Evolutionary conservation across 2,329 filamentous ascomycete species (phyloP), one percentile per base, ranked within the genome.

Genomic region (Dothistroma septosporum): DNA sequence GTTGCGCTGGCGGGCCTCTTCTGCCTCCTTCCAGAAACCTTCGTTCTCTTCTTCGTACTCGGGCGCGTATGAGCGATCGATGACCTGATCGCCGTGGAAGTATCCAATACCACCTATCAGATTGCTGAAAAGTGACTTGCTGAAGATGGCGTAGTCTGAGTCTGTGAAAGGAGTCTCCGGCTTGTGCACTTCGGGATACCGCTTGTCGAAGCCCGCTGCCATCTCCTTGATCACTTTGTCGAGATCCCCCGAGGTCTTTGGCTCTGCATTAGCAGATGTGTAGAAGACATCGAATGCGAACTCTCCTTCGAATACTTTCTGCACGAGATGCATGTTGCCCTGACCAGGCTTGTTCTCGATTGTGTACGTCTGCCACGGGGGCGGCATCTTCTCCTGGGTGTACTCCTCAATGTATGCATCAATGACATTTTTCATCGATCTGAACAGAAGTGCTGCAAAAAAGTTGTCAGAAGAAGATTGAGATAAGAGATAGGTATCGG

Each of bases 21-120:
- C 92, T 19, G 94, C 86, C 67, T 95, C 92, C 72, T 94, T 88
- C 92, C 93, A 97, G 77, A 97, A 97, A 0, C 90, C 89, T 76
- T 97, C 94, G 61, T 91, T 90, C 66, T 95, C 91, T 77, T 99
- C 94, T 11, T 96, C 91, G 68, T 97, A 97, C 70, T 96, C 93
- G 10, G 88, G 80, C n/a, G 91, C 91, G 70, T 93, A 90, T 0
- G 92, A 96, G 41, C 92, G 88, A 73, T 99, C 94, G 56, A 96
- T 90, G 22, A 97, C 78, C 35, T 91, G 88, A 60, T 94, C 83
- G 46, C 94, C 94, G 70, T 95, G 85, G 78, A 99, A 99, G 77
- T 96, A 97, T 9, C 94, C 94, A 68, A 97, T 91, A 52, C 94
- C 94, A 59, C 94, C 94, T 37, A 96, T 82, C 35, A 99, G 80